A percentile compares a stretch with the other conserved stretches of the same genome.
These are phyloP conservation scores for Diacronema lutheri DNA, from an alignment of 78 protist species.

Conservation along the genomic window DNA sequence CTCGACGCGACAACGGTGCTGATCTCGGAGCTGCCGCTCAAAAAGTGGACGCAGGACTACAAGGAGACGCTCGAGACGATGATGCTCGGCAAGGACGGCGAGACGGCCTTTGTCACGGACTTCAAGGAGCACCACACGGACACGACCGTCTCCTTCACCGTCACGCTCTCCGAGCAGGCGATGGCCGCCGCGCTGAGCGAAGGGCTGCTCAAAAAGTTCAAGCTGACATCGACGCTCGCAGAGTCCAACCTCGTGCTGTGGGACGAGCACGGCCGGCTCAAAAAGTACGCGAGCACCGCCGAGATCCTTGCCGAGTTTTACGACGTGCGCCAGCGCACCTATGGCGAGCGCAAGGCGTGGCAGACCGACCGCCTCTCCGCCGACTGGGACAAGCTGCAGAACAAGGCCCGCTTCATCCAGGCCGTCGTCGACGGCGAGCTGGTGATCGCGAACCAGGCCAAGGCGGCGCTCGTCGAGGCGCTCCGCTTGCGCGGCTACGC, in stretches of 20 bases:
- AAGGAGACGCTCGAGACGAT: conserved; percentile 58
- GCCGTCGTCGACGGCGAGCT: conserved; percentile 34
- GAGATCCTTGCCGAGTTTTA: conserved; percentile 81
- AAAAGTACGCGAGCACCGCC: conserved; percentile 59
- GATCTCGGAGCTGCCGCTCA: conserved; percentile 25
- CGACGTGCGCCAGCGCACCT: conserved; percentile 61
- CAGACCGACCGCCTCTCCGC: not conserved
- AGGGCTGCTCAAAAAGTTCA: conserved; percentile 63
- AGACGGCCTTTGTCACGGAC: conserved; percentile 53
- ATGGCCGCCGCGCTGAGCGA: conserved; percentile 10
- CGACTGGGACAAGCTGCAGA: conserved; percentile 18
- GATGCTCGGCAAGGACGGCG: conserved; percentile 3
- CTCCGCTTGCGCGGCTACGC: conserved; percentile 1
- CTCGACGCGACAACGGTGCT: not conserved
- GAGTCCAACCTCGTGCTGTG: conserved; percentile 82
- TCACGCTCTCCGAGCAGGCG: conserved; percentile 1
- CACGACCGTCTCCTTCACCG: conserved; percentile 60
- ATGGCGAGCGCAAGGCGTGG: conserved; percentile 70
- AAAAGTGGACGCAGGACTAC: conserved; percentile 56
- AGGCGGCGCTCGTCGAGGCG: conserved; percentile 23
- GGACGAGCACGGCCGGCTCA: conserved; percentile 74
- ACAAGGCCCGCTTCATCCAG: conserved; percentile 32
- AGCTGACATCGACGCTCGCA: conserved; percentile 51
- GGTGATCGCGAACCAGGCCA: conserved; percentile 22
- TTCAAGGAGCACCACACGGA: conserved; percentile 85